Base-by-base conservation (phyloP, 768 basidiomycete species). In the Kondoa subrosea region DNA sequence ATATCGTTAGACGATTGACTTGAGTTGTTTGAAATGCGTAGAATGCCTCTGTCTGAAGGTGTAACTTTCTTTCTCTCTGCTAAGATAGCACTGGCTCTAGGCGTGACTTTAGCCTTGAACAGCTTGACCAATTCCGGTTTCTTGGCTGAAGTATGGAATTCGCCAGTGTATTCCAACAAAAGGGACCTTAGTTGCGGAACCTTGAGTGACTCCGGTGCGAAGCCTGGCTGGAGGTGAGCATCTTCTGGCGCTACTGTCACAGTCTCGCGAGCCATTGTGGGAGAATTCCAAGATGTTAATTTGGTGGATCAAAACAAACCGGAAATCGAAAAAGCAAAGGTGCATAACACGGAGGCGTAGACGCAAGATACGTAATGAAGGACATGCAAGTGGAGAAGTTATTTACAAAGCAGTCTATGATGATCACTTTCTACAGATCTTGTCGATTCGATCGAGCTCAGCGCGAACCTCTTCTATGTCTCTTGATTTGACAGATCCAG, bases 211-310 rank as follows among this genome's bases (percentile, higher is more conserved):
- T 4, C 25, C 8, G 58, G 25, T 14, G 14, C 58, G 25, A 59
- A 59, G 25, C 58, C 58, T 25, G 58, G 58, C 58, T 25, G 30
- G 8, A 59, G 25, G 58, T 59, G 25, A 14, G 14, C 30, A 27
- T 59, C 58, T 25, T 25, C 58, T 31, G 14, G 25, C 4, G 58
- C 14, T 59, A 59, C 30, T 12, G 12, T 31, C 30, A n/a, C n/a
- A n/a, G 25, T 59, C 21, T 59, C 58, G 58, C 58, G 58, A 4
- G 58, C 58, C 58, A 59, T 59, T 50, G 40, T 21, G 8, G 58
- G n/a, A 15, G 56, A 56, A 25, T 32, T 63, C 14, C 61, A 15
- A 33, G 61, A 4, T 63, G 14, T 3, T 4, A 59, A 8, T 4
- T 27, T 8, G 30, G 3, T 3, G 61, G 3, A 27, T 30, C 61